phyloP scores from a whole-genome alignment of 768 basidiomycete genomes.

The Dentipellis fragilis region DNA sequence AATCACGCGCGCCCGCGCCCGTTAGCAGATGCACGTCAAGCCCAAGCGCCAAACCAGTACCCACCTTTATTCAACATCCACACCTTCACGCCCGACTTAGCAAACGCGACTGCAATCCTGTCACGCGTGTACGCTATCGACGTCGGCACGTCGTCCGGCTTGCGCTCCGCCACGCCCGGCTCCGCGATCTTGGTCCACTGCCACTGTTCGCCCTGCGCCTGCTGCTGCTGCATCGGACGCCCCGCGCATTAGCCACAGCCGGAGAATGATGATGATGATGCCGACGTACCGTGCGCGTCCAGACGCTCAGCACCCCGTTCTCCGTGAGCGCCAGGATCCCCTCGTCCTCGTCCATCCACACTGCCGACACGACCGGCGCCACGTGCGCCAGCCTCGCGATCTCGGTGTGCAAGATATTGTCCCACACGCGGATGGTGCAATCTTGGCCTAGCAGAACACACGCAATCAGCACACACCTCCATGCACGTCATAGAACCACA shows the following conservation, averaged over 20 bases:
- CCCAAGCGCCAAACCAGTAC: constrained; percentile 24
- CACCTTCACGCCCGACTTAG: constrained; percentile 11
- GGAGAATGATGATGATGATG: too few species aligned
- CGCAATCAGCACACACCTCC: neutral
- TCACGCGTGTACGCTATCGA: constrained; percentile 11
- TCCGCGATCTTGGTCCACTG: constrained; percentile 8
- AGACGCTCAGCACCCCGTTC: constrained; percentile 47
- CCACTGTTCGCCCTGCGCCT: constrained; percentile 9
- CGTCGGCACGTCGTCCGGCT: constrained; percentile 12
- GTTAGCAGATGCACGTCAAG: neutral
- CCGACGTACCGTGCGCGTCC: constrained; percentile 42
- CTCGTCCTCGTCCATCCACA: constrained; percentile 37
- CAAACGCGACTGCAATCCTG: constrained; percentile 12
- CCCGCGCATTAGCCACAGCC: neutral
- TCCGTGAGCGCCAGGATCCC: constrained; percentile 25
- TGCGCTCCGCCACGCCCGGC: neutral
- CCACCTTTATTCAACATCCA: constrained; percentile 14
- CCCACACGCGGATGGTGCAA: constrained; percentile 50
- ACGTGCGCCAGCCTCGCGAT: constrained; percentile 47
- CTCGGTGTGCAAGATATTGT: constrained; percentile 35
- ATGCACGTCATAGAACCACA: constrained; percentile 8
- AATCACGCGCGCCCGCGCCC: too few species aligned
- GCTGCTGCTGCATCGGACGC: neutral
- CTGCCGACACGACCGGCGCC: constrained; percentile 35
- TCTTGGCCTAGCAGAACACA: constrained; percentile 35